Evolutionary conservation across 208 protist species (phyloP).

Genomic region (Leishmania major): DNA sequence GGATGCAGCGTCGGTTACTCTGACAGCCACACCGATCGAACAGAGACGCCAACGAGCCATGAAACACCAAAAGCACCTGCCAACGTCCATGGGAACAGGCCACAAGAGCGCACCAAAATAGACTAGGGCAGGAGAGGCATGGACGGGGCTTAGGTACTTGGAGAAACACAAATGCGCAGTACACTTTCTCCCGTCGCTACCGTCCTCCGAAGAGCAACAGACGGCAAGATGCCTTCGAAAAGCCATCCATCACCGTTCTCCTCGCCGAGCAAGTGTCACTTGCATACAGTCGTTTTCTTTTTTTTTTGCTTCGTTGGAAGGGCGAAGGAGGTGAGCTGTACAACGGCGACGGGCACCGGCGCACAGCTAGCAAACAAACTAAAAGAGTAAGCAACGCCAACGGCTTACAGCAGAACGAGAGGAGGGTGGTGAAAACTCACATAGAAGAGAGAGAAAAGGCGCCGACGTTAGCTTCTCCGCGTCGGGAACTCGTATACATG

Average conservation of each 20-base stretch:
- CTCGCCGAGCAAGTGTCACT: background rate
- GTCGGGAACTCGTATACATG: background rate
- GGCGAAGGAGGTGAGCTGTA: background rate
- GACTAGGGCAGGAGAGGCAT: too few species aligned
- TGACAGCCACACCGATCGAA: background rate
- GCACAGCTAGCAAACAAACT: background rate
- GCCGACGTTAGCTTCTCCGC: background rate
- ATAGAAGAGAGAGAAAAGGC: background rate
- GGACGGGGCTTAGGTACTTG: background rate
- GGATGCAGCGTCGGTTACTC: background rate
- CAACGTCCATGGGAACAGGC: background rate
- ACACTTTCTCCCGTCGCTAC: background rate
- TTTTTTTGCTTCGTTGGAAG: background rate
- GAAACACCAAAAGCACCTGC: constrained; percentile 7
- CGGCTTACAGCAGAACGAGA: background rate
- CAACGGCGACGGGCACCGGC: background rate
- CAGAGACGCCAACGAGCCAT: constrained; percentile 3
- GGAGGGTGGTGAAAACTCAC: background rate
- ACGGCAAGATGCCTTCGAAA: too few species aligned
- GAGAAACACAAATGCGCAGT: background rate
- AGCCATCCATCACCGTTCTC: too few species aligned
- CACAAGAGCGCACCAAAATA: background rate
- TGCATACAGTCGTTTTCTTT: too few species aligned
- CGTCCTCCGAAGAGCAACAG: background rate
- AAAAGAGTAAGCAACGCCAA: background rate